phyloP scores from a whole-genome alignment of 805 yeast genomes.

The Candida chauliodis region DNA sequence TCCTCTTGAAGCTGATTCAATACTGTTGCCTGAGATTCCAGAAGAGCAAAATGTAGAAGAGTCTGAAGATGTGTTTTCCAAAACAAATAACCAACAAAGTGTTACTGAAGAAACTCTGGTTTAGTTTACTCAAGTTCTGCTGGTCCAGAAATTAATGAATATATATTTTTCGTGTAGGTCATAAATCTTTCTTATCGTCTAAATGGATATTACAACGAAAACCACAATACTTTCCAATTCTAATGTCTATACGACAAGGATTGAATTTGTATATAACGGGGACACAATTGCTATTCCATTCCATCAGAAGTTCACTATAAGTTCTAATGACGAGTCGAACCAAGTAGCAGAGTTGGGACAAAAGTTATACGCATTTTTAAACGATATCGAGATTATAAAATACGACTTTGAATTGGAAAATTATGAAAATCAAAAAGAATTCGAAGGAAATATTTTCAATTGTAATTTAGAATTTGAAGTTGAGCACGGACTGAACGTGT shows the following conservation, averaged over 20 bases:
- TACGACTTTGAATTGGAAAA: background rate
- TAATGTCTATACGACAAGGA: background rate
- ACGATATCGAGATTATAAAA: constrained; percentile 11
- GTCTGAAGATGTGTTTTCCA: constrained; percentile 2
- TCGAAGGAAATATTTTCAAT: constrained; percentile 7
- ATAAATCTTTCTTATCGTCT: background rate
- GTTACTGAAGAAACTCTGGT: constrained; percentile 5
- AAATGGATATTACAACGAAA: background rate
- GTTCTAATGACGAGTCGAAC: background rate
- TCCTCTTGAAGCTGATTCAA: too few species aligned
- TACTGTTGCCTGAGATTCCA: constrained; percentile 2
- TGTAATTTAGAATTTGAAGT: constrained; percentile 13
- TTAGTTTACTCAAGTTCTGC: constrained; percentile 1
- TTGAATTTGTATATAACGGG: background rate
- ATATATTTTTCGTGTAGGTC: too few species aligned
- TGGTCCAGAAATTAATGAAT: constrained; percentile 2
- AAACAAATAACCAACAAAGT: background rate
- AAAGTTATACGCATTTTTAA: constrained; percentile 10
- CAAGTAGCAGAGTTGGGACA: constrained; percentile 9
- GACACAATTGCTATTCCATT: background rate
- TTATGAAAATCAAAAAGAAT: background rate
- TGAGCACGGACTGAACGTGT: background rate
- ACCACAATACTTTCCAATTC: background rate
- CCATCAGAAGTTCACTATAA: background rate
- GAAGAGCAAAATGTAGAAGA: constrained; percentile 3